Evolutionary conservation across 2,329 filamentous ascomycete species (phyloP), one percentile per base, ranked within the genome.

Genomic region (Hyphodiscus sp.): DNA sequence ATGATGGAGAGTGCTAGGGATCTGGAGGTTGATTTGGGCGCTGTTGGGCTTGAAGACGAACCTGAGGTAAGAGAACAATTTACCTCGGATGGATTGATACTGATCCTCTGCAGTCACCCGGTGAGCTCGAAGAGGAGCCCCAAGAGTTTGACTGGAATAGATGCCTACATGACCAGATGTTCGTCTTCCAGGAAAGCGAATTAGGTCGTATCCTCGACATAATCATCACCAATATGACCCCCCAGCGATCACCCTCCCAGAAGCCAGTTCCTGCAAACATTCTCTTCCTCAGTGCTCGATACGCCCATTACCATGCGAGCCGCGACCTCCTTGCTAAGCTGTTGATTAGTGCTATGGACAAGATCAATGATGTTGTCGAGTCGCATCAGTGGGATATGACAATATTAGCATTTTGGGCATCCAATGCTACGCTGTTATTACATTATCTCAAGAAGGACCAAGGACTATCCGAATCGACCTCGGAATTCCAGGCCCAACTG

Each of bases 1-100:
- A 96, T 97, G 92, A 94, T 95, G 82, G 94, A 99, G 69, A 99
- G 94, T 67, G 92, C 94, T 6, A 86, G 95, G 61, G 96, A 99
- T 69, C 76, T 99, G 38, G 94, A 99, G 70, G 94, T 99, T 43
- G 94, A 99, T 65, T 72, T 99, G 52, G 94, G 92, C 13, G 99
- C 96, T 64, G 82, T 99, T 53, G 94, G 94, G 29, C 85, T 99
- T 64, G 94, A 99, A 67, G 94, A 99, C 69, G 87, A 95, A 66
- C 89, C 91, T 50, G 94, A 97, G 76, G 89, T 91, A 73, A 64
- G 79, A 26, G 8, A 26, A 4, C 23, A 3, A 3, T 26, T 26
- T 4, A 26, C 8, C 23, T 26, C 8, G 23, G 56, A 61, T 33
- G 61, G 48, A 18, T 19, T 16, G 26, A 33, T 57, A 44, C 62